A percentile compares a stretch with the other conserved stretches of the same genome.
Conservation (phyloP, 1,284 basidiomycete genomes). For the Cystobasidium pallidum region DNA sequence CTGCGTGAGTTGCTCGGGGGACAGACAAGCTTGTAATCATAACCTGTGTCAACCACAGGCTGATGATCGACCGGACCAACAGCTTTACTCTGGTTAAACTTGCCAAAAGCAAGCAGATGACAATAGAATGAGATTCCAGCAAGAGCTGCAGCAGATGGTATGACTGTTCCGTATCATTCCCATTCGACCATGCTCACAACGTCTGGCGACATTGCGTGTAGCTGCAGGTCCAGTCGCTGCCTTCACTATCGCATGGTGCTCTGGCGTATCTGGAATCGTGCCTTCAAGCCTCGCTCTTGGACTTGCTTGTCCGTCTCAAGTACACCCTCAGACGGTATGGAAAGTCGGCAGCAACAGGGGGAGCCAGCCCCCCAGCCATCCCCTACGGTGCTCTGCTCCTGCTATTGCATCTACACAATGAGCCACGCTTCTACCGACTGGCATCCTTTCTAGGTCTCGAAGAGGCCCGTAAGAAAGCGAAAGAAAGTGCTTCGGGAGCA, state of each 20-base stretch:
- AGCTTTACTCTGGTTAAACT: no score
- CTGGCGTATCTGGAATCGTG: slow-evolving; percentile 31
- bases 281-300: slow-evolving; percentile 19
- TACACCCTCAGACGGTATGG: slow-evolving; percentile 13
- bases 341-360: slow-evolving; percentile 1
- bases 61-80: no score
- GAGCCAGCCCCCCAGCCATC: neutral
- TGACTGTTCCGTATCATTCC: neutral
- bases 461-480: slow-evolving; percentile 39
- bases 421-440: slow-evolving; percentile 39
- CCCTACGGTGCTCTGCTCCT: slow-evolving; percentile 32
- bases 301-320: slow-evolving; percentile 19
- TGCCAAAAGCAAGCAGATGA: neutral
- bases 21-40: neutral
- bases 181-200: neutral
- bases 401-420: slow-evolving; percentile 29
- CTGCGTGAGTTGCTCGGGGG: no score
- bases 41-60: no score
- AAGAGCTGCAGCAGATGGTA: slow-evolving; percentile 43
- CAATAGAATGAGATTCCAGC: slow-evolving; percentile 31
- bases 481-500: slow-evolving; percentile 26
- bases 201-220: neutral
- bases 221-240: slow-evolving; percentile 40
- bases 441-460: slow-evolving; percentile 30
- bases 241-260: slow-evolving; percentile 22